Conservation (phyloP, 1,284 basidiomycete genomes). For the Tilletiopsis washingtonensis region DNA sequence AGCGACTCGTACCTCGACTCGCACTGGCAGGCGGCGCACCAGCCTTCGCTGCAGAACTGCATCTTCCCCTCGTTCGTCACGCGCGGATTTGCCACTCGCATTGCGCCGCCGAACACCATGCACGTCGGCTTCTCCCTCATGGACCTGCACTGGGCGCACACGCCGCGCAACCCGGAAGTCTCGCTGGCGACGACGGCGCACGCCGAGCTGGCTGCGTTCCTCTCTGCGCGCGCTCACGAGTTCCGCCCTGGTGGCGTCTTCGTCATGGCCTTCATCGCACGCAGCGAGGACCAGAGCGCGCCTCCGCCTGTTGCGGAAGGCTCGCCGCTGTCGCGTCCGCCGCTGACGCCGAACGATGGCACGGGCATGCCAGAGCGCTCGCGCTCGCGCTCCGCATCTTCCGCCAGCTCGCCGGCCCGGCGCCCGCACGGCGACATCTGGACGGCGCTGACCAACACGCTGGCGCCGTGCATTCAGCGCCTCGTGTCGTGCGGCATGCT, state of each 20-base stretch:
- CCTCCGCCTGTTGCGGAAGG: too few relatives aligned
- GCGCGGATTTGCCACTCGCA: constrained; percentile 45
- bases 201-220: constrained; percentile 47
- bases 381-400: background rate
- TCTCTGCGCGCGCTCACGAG: constrained; percentile 47
- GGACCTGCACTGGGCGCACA: constrained; percentile 49
- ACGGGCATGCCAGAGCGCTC: background rate
- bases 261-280: constrained; percentile 47
- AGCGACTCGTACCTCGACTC: constrained; percentile 41
- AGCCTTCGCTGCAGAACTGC: constrained; percentile 34
- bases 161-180: constrained; percentile 33
- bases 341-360: background rate
- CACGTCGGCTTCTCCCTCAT: constrained; percentile 48
- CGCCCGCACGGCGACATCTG: constrained; percentile 40
- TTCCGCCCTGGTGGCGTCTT: constrained; percentile 48
- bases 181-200: constrained; percentile 46
- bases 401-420: background rate
- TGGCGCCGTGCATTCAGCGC: constrained; percentile 48
- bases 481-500: constrained; percentile 49
- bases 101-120: constrained; percentile 43
- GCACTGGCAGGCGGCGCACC: constrained; percentile 33
- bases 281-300: constrained; percentile 23
- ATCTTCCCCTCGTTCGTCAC: constrained; percentile 44
- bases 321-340: background rate
- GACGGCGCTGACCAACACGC: constrained; percentile 44